phyloP scores from a whole-genome alignment of 148 eudicot genomes.

The Amaranthus palmeri region DNA sequence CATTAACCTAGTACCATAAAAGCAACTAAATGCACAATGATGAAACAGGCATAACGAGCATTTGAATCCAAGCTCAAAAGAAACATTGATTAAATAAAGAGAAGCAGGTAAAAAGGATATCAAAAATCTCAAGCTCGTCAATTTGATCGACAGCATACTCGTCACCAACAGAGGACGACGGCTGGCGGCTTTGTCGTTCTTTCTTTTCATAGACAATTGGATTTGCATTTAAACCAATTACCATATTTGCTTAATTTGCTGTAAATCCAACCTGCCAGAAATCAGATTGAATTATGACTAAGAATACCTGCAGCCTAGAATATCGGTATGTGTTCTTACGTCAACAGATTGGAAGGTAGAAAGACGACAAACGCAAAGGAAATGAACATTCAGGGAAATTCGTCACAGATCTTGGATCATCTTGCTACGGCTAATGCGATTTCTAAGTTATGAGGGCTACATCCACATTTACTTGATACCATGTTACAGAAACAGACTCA shows the following conservation, averaged over 20 bases:
- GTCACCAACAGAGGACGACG: slow-evolving; percentile 6
- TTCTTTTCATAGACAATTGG: slow-evolving; percentile 46
- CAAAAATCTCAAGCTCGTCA: slow-evolving; percentile 44
- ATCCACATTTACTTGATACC: too few relatives aligned
- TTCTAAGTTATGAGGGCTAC: too few relatives aligned
- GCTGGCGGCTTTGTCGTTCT: slow-evolving; percentile 33
- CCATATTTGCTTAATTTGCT: slow-evolving; percentile 22
- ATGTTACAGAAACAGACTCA: too few relatives aligned
- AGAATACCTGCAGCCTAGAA: too few relatives aligned
- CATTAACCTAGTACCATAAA: neutral
- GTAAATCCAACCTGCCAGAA: neutral
- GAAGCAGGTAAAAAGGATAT: slow-evolving; percentile 34
- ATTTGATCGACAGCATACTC: slow-evolving; percentile 39
- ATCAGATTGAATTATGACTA: neutral
- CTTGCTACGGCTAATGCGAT: too few relatives aligned
- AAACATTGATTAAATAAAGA: neutral
- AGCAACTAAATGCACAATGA: neutral
- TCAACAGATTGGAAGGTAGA: too few relatives aligned
- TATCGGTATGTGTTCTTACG: too few relatives aligned
- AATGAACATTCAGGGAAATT: too few relatives aligned
- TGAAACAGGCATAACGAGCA: neutral
- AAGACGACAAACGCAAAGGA: too few relatives aligned
- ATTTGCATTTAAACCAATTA: slow-evolving; percentile 46
- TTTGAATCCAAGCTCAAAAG: neutral
- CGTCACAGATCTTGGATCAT: too few relatives aligned